Evolutionary conservation across 371 early-diverging fungal species (phyloP), one percentile per base, ranked within the genome.

Genomic region (Vairimorpha necatrix): DNA sequence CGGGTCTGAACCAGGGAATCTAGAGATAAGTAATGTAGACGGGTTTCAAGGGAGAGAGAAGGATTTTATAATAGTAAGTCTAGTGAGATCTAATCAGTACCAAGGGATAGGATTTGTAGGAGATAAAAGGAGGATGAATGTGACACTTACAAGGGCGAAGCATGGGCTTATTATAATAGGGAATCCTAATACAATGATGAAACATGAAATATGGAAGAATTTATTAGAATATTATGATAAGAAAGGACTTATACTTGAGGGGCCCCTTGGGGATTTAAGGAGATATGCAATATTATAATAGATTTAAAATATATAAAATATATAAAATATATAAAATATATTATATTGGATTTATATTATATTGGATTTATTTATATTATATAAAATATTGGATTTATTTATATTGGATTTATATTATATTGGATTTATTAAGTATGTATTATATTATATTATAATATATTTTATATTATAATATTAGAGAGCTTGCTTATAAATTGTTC

Each of bases 21-120:
- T 95, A 36, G 96, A 96, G 82, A 93, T 95, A 0, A 92, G 93
- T 22, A 93, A 92, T 83, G 97, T 98, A n/a, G 98, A 98, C 82
- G 95, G 95, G 6, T 98, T 98, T 89, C 98, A 98, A 80, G 98
- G 98, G 28, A 90, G 96, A 84, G 98, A 98, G 84, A 96, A 95
- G 85, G 97, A 96, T 82, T 95, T 93, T 80, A 96, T 98, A 76
- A 94, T 98, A 80, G 87, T 98, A 67, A 90, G 92, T 77, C 93
- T 95, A 82, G 98, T 98, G 20, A 88, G 98, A 56, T 91, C 92
- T 75, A 95, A 98, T 85, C 92, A 93, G 75, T 69, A 46, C 34
- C 93, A 92, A 77, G 95, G 94, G 18, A 94, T 96, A 79, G 98
- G 98, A 38, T 98, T 98, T 87, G 87, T 96, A 84, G 91, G 89